These are phyloP conservation scores for Talaromyces nanjingensis DNA, from an alignment of 495 filamentous ascomycete species.

Conservation along the genomic window DNA sequence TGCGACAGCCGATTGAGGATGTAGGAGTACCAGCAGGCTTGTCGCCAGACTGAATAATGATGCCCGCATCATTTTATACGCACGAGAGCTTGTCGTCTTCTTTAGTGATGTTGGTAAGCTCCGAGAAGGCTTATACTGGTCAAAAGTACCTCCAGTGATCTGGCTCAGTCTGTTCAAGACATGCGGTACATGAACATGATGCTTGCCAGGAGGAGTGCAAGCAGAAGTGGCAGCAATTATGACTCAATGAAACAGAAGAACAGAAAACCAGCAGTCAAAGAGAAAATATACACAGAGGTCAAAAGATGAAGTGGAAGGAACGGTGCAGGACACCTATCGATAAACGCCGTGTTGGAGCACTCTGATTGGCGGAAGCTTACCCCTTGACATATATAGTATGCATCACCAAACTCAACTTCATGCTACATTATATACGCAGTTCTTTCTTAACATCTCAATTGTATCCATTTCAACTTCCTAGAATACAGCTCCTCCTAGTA, in stretches of 20 bases:
- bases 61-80: not conserved
- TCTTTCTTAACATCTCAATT: not conserved
- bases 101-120: not conserved
- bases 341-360: not conserved
- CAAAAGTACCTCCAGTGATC: not conserved
- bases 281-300: not conserved
- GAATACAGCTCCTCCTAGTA: not conserved
- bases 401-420: not conserved
- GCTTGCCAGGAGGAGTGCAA: not conserved
- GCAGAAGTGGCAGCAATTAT: too few species aligned
- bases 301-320: not conserved
- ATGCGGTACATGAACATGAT: not conserved
- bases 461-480: not conserved
- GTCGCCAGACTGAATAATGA: not conserved
- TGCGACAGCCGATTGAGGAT: constrained; percentile 21
- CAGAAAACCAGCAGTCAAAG: not conserved
- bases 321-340: constrained; percentile 9
- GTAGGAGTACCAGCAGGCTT: constrained; percentile 3
- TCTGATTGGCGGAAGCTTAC: constrained; percentile 9
- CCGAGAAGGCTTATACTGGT: not conserved
- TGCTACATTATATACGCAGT: not conserved
- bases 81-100: not conserved
- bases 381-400: not conserved
- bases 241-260: too few species aligned
- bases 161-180: not conserved